These are phyloP conservation scores for Austroboletus niveus DNA, from an alignment of 1,284 basidiomycete species.

Conservation along the genomic window DNA sequence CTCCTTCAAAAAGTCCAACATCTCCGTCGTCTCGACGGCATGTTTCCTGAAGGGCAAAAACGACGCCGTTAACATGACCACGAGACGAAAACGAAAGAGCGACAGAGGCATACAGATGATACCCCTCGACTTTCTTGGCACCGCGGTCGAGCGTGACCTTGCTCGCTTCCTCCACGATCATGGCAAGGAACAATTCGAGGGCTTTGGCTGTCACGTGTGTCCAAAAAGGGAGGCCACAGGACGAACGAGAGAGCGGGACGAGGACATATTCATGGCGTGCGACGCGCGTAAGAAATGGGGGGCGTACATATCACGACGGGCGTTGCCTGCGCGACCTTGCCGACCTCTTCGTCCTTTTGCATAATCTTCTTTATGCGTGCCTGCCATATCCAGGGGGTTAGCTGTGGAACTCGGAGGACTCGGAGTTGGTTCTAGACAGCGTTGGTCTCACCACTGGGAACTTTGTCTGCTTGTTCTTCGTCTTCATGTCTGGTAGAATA, in stretches of 20 bases:
- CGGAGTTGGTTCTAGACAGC: background rate
- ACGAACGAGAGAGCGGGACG: background rate
- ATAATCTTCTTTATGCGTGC: conserved; percentile 99
- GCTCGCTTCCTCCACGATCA: conserved; percentile 82
- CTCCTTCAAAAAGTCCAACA: conserved; percentile 95
- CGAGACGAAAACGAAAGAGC: too few species aligned
- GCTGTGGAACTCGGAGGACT: background rate
- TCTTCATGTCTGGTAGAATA: conserved; percentile 54
- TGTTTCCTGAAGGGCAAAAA: conserved; percentile 71
- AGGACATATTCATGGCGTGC: conserved; percentile 12
- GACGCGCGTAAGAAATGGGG: conserved; percentile 10
- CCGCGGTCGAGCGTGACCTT: conserved; percentile 82
- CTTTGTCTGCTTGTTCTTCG: conserved; percentile 82
- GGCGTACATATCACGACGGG: conserved; percentile 95
- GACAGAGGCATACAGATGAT: conserved; percentile 76
- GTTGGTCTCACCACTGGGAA: conserved; percentile 65
- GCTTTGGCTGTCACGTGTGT: conserved; percentile 77
- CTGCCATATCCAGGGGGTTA: conserved; percentile 37
- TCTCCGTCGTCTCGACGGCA: conserved; percentile 84
- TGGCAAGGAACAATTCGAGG: conserved; percentile 89
- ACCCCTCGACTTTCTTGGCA: conserved; percentile 88
- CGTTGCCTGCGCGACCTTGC: conserved; percentile 96
- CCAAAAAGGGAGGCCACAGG: background rate
- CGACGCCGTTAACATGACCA: background rate
- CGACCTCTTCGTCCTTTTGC: conserved; percentile 99